Base-by-base conservation (phyloP, 768 basidiomycete genomes). In the Coprinopsis cinerea region DNA sequence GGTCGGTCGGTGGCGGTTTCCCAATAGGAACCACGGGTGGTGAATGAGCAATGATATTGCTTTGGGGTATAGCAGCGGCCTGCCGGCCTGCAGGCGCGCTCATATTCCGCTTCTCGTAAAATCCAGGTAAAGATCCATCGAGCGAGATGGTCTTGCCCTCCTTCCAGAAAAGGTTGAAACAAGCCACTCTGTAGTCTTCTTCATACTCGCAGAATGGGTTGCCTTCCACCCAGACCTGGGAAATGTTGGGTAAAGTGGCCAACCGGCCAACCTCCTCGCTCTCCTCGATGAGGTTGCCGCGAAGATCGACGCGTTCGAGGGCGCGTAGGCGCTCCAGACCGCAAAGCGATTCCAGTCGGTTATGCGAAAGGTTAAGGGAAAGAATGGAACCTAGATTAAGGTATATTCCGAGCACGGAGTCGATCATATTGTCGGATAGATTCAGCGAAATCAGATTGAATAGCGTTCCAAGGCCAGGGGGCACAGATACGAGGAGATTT, bases 391-490 rank as follows among this genome's bases (percentile, higher is more conserved):
- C 90, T 30, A 97, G 76, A 46, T 82, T 79, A 30, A 78, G 78
- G 60, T 92, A 88, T 51, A 96, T 89, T 24, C 89, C 88, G 3
- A 93, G 78, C 15, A 98, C 85, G 15, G 94, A 93, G 63, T 95
- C 92, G 57, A 99, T 92, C 81, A 99, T 91, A 70, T 99, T 99
- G 66, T 94, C 88, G 14, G 89, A 77, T n/a, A 99, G 79, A 67
- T 96, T 94, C 57, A 99, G 83, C n/a, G 88, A 89, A 47, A 82
- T 67, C 46, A 99, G 86, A 54, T 84, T 87, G 59, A 83, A 80
- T 20, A 99, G 78, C 4, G 72, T 61, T 14, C 82, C 77, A 26
- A 95, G 76, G 18, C 85, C 87, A 1, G 84, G 64, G 0, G 92
- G 92, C n/a, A 94, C 77, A 25, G 90, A 87, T 35, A 93, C 82